Evolutionary conservation across 1,139 yeast species (phyloP).

Genomic region (Candida sp.): DNA sequence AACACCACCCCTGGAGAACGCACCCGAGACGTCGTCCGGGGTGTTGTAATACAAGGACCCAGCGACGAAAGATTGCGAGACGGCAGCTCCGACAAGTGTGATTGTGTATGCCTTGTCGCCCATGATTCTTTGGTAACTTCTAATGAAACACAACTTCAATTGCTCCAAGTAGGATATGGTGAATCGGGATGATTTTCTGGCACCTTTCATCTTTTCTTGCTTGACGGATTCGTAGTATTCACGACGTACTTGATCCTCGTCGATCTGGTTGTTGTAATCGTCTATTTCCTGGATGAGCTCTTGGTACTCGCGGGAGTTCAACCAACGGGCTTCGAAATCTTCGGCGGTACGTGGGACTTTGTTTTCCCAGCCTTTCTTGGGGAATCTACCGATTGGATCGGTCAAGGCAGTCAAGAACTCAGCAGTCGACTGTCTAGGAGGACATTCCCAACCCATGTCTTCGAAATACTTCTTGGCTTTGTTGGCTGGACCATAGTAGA

Average conservation of each 20-base stretch:
- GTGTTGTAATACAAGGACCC: constrained; percentile 57
- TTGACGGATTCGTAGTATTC: constrained; percentile 37
- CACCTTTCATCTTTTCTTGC: constrained; percentile 46
- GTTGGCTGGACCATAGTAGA: constrained; percentile 59
- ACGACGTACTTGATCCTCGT: constrained; percentile 41
- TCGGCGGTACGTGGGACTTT: constrained; percentile 60
- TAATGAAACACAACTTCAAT: constrained; percentile 44
- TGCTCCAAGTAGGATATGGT: constrained; percentile 51
- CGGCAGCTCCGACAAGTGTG: constrained; percentile 49
- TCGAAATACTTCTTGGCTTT: constrained; percentile 60
- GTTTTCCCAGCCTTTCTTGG: constrained; percentile 50
- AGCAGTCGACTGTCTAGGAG: constrained; percentile 66
- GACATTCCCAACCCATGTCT: constrained; percentile 64
- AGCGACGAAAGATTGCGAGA: constrained; percentile 52
- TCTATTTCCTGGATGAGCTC: constrained; percentile 42
- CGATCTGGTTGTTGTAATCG: constrained; percentile 37
- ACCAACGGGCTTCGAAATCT: constrained; percentile 63
- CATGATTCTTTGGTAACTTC: constrained; percentile 55
- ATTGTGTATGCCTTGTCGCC: constrained; percentile 56
- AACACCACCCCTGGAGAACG: constrained; percentile 63
- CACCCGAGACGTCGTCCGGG: constrained; percentile 45
- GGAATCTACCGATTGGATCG: constrained; percentile 53
- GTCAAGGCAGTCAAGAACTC: constrained; percentile 74
- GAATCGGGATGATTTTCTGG: constrained; percentile 46
- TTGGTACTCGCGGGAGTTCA: constrained; percentile 51